Percentiles rank a stretch among this genome's conserved stretches.
phyloP scores from a whole-genome alignment of 1,284 basidiomycete genomes.

The Rhodotorula mucilaginosa region DNA sequence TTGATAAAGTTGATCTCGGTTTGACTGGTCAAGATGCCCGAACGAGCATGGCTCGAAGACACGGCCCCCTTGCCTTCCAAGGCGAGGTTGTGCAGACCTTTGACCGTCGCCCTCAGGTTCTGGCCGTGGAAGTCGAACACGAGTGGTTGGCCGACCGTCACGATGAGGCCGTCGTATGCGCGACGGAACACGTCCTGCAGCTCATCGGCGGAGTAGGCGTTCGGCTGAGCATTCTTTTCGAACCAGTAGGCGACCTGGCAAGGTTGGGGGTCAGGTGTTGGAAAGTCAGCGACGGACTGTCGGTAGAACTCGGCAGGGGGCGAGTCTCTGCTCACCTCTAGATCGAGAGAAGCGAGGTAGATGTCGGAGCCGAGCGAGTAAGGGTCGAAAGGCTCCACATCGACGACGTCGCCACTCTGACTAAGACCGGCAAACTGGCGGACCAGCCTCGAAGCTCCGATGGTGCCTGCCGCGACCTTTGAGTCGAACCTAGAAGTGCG shows the following conservation, averaged over 20 bases:
- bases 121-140: constrained; percentile 90
- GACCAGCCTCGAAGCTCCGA: constrained; percentile 61
- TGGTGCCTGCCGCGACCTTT: constrained; percentile 43
- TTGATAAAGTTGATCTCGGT: constrained; percentile 89
- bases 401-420: constrained; percentile 68
- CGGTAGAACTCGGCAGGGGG: too few species aligned
- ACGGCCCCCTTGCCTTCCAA: constrained; percentile 52
- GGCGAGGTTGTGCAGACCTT: constrained; percentile 65
- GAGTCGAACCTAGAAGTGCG: constrained; percentile 35
- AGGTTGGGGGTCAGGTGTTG: too few species aligned
- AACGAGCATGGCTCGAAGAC: constrained; percentile 26
- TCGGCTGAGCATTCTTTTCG: constrained; percentile 38
- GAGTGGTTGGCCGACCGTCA: constrained; percentile 65
- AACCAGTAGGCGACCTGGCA: constrained; percentile 36
- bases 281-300: too few species aligned
- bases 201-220: constrained; percentile 73
- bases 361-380: constrained; percentile 20
- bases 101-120: constrained; percentile 72
- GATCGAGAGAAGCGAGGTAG: constrained; percentile 36
- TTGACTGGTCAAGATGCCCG: constrained; percentile 84
- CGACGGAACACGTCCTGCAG: constrained; percentile 69
- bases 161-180: constrained; percentile 63
- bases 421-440: constrained; percentile 75
- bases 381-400: constrained; percentile 62
- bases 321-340: constrained; percentile 28